Evolutionary conservation across 345 rosid genomes (phyloP).

Genomic region (Microthlaspi erraticum): DNA sequence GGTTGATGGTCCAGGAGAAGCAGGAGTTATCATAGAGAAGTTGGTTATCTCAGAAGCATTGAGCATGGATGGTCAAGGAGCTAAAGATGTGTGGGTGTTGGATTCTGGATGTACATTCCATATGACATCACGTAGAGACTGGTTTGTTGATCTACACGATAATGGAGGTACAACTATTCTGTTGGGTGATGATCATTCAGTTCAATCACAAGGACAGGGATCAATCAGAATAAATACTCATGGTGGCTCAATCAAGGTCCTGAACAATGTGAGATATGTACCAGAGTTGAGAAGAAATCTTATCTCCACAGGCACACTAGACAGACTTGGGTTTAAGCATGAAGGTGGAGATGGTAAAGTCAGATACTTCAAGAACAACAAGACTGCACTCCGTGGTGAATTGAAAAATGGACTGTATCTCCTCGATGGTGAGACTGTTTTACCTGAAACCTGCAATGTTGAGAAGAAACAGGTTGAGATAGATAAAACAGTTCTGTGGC

Average conservation of each 20-base stretch:
- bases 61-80: too few relatives aligned
- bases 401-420: neutral
- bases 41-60: too few relatives aligned
- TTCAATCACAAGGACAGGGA: neutral
- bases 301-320: neutral
- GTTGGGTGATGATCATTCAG: neutral
- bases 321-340: neutral
- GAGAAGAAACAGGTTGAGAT: neutral
- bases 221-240: rapidly evolving
- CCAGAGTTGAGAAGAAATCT: neutral
- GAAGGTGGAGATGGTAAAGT: too few relatives aligned
- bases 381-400: too few relatives aligned
- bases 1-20: too few relatives aligned
- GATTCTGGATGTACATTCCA: neutral
- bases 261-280: neutral
- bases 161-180: neutral
- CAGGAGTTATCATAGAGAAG: too few relatives aligned
- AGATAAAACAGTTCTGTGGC: neutral
- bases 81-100: neutral
- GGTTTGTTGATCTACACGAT: neutral
- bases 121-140: neutral
- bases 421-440: neutral
- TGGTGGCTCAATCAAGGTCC: neutral
- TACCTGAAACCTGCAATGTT: neutral
- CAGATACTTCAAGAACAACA: too few relatives aligned